These are phyloP conservation scores for Lactifluus subvellereus DNA, from an alignment of 768 basidiomycete species.

Conservation along the genomic window DNA sequence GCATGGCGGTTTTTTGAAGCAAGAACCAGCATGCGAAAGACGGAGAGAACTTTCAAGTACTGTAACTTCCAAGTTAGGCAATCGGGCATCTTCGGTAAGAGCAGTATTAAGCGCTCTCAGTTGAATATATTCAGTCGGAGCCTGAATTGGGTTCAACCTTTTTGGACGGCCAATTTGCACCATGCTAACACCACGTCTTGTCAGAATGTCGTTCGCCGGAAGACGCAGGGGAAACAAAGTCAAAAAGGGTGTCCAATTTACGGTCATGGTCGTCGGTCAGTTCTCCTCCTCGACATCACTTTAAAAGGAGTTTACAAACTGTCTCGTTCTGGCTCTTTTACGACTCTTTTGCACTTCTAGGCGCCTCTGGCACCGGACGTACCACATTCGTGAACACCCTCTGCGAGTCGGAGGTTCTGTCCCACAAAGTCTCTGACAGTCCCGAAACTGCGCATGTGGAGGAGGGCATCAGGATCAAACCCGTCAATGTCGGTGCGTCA, in stretches of 20 bases:
- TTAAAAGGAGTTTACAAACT: background rate
- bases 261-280: conserved; percentile 95
- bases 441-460: conserved; percentile 91
- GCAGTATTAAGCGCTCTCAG: background rate
- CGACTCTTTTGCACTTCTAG: conserved; percentile 36
- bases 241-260: conserved; percentile 99
- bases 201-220: conserved; percentile 73
- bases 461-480: conserved; percentile 91
- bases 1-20: background rate
- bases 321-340: conserved; percentile 11
- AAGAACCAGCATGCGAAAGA: conserved; percentile 4
- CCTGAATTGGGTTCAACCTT: conserved; percentile 24
- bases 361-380: conserved; percentile 94
- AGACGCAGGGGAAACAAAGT: conserved; percentile 89
- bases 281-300: conserved; percentile 27
- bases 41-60: background rate
- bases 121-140: conserved; percentile 20
- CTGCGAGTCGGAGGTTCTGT: conserved; percentile 88
- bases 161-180: conserved; percentile 21
- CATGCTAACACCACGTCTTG: conserved; percentile 24
- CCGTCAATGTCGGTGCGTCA: conserved; percentile 80
- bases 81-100: background rate
- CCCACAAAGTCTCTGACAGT: conserved; percentile 79
- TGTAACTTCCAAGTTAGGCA: conserved; percentile 9
- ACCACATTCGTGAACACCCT: conserved; percentile 99